These are phyloP conservation scores for Lumnitzera littorea DNA, from an alignment of 345 rosid genomes.

Conservation along the genomic window DNA sequence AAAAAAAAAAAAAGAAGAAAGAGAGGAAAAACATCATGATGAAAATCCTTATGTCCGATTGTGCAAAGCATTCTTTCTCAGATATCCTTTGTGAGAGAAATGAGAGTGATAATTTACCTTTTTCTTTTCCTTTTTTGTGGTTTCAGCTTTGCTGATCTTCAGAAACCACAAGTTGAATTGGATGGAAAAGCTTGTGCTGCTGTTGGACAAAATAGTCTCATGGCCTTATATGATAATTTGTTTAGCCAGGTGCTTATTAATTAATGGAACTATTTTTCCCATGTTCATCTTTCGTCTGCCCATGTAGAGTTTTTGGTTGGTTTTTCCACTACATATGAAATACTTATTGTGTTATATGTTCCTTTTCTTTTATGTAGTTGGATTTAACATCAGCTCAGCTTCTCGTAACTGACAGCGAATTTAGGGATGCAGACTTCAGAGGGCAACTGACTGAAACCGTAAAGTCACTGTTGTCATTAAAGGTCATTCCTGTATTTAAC, in stretches of 20 bases:
- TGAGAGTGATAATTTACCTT: too few relatives aligned
- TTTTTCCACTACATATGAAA: background rate
- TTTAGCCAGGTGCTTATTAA: constrained; percentile 55
- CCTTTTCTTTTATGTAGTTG: constrained; percentile 43
- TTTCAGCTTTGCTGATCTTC: constrained; percentile 90
- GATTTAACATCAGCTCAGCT: constrained; percentile 96
- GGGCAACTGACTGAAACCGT: constrained; percentile 79
- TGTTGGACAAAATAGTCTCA: constrained; percentile 94
- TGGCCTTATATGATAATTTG: constrained; percentile 91
- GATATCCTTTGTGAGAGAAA: background rate
- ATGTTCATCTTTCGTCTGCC: background rate
- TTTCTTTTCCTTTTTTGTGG: constrained; percentile 3
- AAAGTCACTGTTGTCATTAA: constrained; percentile 50
- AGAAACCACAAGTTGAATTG: constrained; percentile 82
- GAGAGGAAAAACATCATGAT: too few relatives aligned
- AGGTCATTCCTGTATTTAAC: constrained; percentile 85
- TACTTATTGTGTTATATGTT: constrained; percentile 1
- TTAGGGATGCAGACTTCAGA: constrained; percentile 73
- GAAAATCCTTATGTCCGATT: too few relatives aligned
- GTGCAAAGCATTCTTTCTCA: background rate
- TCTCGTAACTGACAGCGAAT: constrained; percentile 87
- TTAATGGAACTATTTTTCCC: background rate
- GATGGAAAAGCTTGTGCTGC: constrained; percentile 99
- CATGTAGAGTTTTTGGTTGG: background rate
- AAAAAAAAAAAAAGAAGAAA: too few relatives aligned